Evolutionary conservation across 768 basidiomycete species (phyloP), one percentile per base, ranked within the genome.

Genomic region (Artomyces pyxidatus): DNA sequence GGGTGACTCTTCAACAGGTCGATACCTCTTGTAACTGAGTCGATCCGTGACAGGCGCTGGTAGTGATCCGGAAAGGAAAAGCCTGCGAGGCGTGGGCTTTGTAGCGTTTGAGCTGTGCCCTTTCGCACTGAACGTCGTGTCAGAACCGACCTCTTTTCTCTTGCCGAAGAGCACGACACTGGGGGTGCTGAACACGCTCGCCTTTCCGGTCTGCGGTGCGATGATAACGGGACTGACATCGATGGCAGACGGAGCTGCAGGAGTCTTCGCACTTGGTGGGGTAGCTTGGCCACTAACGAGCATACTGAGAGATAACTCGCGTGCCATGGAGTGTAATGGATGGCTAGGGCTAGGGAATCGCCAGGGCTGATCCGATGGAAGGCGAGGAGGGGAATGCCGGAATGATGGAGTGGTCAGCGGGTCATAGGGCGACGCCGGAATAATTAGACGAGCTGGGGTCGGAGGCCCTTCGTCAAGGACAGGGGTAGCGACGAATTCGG

Each of bases 301-400:
- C 75, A 83, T 77, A 47, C 77, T 74, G 38, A 89, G 67, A 26
- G 81, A 81, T 16, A 85, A 59, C 49, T 87, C 82, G 29, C 78
- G 76, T 14, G 77, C 73, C 32, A 66, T 73, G 16, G 78, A 81
- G 63, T 87, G 82, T 37, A 88, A 65, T 1, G 85, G 85, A 58
- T 89, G 85, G 49, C 82, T 85, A 10, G 85, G 85, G 58, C 85
- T 88, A 7, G 83, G 79, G 59, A 81, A 86, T 30, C 84, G 78
- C 87, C 87, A 89, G 3, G 87, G 87, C 51, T 88, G 86, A 57
- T 86, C 82, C 16, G 81, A 85, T 6, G 85, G 84, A 21, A 83
- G 76, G 9, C 78, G 82, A 0, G 81, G 76, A 16, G 85, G 83
- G 9, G 84, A 86, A 63, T 88, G 85, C 32, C 83, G 78, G 63